Evolutionary conservation across 169 alveolate genomes (phyloP).

Genomic region (Babesia bigemina): DNA sequence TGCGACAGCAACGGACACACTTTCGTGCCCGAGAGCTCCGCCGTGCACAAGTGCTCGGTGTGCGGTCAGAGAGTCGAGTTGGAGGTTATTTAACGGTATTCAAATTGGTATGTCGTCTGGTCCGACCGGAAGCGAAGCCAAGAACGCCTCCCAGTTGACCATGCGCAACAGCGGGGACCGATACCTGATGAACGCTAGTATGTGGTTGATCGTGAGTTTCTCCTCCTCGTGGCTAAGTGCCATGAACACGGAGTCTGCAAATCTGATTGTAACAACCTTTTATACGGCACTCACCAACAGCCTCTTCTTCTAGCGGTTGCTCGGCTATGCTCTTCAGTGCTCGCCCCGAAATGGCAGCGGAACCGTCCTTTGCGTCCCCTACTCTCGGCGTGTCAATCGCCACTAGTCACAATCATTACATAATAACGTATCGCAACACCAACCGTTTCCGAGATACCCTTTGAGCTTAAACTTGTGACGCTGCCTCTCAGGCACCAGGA

Average conservation of each 20-base stretch:
- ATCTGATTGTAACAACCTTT: not conserved
- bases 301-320: constrained; percentile 27
- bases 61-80: constrained; percentile 25
- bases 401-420: constrained; percentile 2
- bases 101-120: constrained; percentile 51
- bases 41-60: constrained; percentile 15
- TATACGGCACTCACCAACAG: constrained; percentile 16
- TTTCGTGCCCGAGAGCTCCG: not conserved
- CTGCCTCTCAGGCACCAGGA: constrained; percentile 55
- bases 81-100: constrained; percentile 14
- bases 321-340: constrained; percentile 4
- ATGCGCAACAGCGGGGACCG: constrained; percentile 60
- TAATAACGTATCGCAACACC: not conserved
- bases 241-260: constrained; percentile 49
- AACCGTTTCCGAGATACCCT: constrained; percentile 47
- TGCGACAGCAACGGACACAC: constrained; percentile 25
- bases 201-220: constrained; percentile 50
- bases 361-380: constrained; percentile 8
- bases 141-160: constrained; percentile 64
- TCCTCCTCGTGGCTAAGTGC: constrained; percentile 59
- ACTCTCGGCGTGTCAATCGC: constrained; percentile 1
- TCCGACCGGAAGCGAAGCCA: constrained; percentile 61
- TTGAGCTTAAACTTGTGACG: constrained; percentile 48
- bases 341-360: not conserved
- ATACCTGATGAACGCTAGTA: constrained; percentile 54